Percentiles rank a stretch among this genome's conserved stretches.
Evolutionary conservation across 2,329 filamentous ascomycete species (phyloP).

Genomic region (Aspergillus ochraceoroseus): DNA sequence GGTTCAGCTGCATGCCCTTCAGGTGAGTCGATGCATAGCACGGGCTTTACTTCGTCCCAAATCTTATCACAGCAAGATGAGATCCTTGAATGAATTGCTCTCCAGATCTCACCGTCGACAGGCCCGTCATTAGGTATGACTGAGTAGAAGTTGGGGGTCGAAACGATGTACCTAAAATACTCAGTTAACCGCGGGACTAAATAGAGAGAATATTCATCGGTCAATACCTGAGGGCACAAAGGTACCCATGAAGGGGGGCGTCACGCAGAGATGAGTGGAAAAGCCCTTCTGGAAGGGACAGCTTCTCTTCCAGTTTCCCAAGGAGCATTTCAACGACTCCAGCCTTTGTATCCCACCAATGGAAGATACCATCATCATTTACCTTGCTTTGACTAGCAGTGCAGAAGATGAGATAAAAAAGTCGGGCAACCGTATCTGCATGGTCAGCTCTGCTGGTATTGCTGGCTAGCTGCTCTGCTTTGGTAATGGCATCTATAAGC

Average conservation of each 20-base stretch:
- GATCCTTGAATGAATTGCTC: constrained; percentile 46
- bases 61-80: constrained; percentile 60
- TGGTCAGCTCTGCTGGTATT: constrained; percentile 80
- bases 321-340: constrained; percentile 57
- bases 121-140: constrained; percentile 27
- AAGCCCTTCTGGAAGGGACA: constrained; percentile 59
- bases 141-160: constrained; percentile 39
- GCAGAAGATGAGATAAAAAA: constrained; percentile 64
- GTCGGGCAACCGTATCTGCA: constrained; percentile 80
- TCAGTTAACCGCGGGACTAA: neutral
- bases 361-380: constrained; percentile 2
- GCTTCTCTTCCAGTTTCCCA: constrained; percentile 58
- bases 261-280: constrained; percentile 62
- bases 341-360: constrained; percentile 39
- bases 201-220: neutral
- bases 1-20: constrained; percentile 66
- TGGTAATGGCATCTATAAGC: constrained; percentile 31
- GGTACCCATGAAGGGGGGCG: constrained; percentile 64
- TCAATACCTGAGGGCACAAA: constrained; percentile 60
- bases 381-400: constrained; percentile 45
- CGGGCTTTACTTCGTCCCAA: constrained; percentile 69
- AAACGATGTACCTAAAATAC: constrained; percentile 45
- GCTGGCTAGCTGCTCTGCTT: constrained; percentile 39
- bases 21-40: constrained; percentile 89
- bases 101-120: constrained; percentile 27